Conservation (phyloP, 2,329 filamentous ascomycete species). For the Beauveria australis region DNA sequence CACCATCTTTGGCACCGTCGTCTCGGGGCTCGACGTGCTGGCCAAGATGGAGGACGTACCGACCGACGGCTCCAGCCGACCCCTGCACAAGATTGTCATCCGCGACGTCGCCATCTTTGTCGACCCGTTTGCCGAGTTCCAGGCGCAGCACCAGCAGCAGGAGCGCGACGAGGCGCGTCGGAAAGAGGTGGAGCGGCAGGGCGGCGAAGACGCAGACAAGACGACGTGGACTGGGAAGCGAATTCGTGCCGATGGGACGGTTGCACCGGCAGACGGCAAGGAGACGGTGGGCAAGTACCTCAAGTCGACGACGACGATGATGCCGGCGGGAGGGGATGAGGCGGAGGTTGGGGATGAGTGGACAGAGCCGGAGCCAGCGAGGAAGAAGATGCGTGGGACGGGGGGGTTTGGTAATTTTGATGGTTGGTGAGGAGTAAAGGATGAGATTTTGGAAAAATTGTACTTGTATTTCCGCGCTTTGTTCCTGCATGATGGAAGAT, state of each 20-base stretch:
- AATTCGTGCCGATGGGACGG: conserved; percentile 59
- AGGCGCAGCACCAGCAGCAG: conserved; percentile 61
- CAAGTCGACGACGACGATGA: conserved; percentile 39
- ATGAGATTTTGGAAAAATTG: not conserved
- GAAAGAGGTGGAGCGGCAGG: conserved; percentile 53
- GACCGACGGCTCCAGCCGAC: conserved; percentile 67
- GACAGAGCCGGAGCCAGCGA: conserved; percentile 57
- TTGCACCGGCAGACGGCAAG: conserved; percentile 35
- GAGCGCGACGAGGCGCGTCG: conserved; percentile 50
- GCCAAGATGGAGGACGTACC: conserved; percentile 68
- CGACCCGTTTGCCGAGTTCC: conserved; percentile 92
- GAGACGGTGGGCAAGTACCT: conserved; percentile 73
- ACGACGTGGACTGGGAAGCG: conserved; percentile 96
- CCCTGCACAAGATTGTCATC: conserved; percentile 71
- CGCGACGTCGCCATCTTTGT: conserved; percentile 78
- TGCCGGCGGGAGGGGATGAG: conserved; percentile 14
- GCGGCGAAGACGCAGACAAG: conserved; percentile 77
- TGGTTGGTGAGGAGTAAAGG: conserved; percentile 52
- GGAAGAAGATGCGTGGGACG: conserved; percentile 67
- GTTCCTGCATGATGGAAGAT: too few species aligned
- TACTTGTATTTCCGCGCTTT: not conserved
- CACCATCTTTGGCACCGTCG: conserved; percentile 87
- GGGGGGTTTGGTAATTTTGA: conserved; percentile 94
- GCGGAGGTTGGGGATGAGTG: conserved; percentile 51
- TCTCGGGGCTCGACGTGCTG: conserved; percentile 66